These are phyloP conservation scores for Arctostaphylos glauca DNA, from an alignment of 148 eudicot genomes.

Conservation along the genomic window DNA sequence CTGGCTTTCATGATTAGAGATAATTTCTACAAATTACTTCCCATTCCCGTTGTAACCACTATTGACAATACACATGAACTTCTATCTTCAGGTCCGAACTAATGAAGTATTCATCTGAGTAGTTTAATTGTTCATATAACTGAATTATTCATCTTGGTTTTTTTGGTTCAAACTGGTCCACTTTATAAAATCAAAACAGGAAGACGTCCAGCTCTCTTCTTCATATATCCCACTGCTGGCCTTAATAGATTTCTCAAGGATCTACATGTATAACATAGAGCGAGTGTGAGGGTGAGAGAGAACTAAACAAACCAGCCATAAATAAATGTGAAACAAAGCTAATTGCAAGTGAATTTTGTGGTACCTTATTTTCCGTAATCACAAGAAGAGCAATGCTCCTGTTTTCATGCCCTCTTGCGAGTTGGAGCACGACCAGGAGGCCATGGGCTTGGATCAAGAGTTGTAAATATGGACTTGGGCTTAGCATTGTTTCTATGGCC, in stretches of 20 bases:
- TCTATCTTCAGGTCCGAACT: too few relatives aligned
- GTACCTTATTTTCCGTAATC: neutral
- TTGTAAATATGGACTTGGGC: neutral
- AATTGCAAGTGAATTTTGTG: neutral
- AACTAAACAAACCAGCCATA: neutral
- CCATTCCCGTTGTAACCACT: too few relatives aligned
- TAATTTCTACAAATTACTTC: too few relatives aligned
- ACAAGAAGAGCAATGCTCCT: neutral
- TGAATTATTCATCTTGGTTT: neutral
- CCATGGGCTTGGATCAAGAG: neutral
- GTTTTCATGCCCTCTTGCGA: neutral
- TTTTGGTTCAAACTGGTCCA: neutral
- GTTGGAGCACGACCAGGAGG: neutral
- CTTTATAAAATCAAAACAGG: neutral
- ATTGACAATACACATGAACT: too few relatives aligned
- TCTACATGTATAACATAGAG: too few relatives aligned
- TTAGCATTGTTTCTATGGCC: neutral
- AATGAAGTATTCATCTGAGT: too few relatives aligned
- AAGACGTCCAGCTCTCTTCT: neutral
- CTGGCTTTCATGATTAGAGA: too few relatives aligned
- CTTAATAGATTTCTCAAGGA: neutral
- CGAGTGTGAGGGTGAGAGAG: too few relatives aligned
- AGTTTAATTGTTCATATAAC: neutral
- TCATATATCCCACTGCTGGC: neutral
- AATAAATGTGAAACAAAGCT: neutral